A percentile compares a stretch with the other conserved stretches of the same genome.
Conservation (phyloP, 306 rosid species). For the Dryas drummondii region DNA sequence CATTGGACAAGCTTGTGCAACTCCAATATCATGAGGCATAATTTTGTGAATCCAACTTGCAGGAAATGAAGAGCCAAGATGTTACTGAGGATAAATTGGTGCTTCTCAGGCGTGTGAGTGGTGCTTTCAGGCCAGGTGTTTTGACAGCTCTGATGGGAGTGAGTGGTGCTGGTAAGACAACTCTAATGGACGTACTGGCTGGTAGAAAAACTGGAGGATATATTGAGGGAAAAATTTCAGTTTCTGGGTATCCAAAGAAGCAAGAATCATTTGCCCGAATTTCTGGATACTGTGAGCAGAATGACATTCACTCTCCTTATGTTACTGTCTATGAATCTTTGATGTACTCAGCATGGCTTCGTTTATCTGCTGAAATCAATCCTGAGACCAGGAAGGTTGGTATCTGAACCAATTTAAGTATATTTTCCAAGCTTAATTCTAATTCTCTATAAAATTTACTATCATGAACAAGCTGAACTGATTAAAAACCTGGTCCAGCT, state of each 20-base stretch:
- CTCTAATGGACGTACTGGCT: conserved; percentile 29
- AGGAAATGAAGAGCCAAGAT: conserved; percentile 29
- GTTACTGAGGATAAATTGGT: conserved; percentile 23
- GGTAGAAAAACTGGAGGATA: conserved; percentile 30
- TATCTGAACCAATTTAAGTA: conserved; percentile 8
- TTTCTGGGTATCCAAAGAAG: conserved; percentile 26
- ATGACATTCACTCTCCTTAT: conserved; percentile 58
- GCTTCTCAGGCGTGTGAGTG: conserved; percentile 23
- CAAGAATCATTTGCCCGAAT: conserved; percentile 27
- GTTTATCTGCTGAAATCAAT: conserved; percentile 47
- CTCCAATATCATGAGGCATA: not conserved
- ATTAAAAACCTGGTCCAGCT: not conserved
- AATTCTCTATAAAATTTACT: not conserved
- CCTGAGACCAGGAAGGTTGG: conserved; percentile 53
- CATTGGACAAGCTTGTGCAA: not conserved
- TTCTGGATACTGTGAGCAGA: conserved; percentile 31
- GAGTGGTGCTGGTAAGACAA: conserved; percentile 29
- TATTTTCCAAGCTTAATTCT: not conserved
- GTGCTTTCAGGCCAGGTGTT: conserved; percentile 30
- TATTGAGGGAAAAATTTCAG: conserved; percentile 17
- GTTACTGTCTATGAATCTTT: conserved; percentile 60
- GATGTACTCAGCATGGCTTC: conserved; percentile 64
- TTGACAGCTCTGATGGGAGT: conserved; percentile 32
- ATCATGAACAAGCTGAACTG: not conserved
- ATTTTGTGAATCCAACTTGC: not conserved